Conservation (phyloP, 495 filamentous ascomycete genomes). For the Hamigera avellanea region DNA sequence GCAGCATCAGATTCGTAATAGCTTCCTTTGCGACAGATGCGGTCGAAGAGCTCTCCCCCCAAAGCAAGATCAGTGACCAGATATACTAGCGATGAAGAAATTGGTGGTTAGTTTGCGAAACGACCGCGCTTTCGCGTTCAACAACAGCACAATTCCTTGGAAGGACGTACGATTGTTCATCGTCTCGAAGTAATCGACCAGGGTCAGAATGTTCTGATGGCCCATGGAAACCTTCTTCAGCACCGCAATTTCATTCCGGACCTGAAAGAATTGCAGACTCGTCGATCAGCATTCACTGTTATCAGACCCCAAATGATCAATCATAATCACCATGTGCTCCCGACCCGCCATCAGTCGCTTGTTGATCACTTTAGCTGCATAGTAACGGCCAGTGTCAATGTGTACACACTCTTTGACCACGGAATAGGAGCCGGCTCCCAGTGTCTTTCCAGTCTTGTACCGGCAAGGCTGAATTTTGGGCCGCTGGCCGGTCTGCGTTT, state of each 20-base stretch:
- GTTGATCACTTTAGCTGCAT: slow-evolving; percentile 99
- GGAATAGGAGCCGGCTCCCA: slow-evolving; percentile 93
- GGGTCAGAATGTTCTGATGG: slow-evolving; percentile 91
- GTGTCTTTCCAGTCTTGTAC: slow-evolving; percentile 97
- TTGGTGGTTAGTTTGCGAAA: slow-evolving; percentile 2
- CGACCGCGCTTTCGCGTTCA: not conserved
- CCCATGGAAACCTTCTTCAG: slow-evolving; percentile 95
- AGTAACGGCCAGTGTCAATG: slow-evolving; percentile 94
- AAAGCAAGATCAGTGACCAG: slow-evolving; percentile 94
- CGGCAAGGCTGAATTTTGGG: slow-evolving; percentile 68
- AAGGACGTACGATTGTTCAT: slow-evolving; percentile 77
- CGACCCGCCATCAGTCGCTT: slow-evolving; percentile 95
- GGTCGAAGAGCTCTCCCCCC: slow-evolving; percentile 94
- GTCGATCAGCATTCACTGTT: slow-evolving; percentile 1
- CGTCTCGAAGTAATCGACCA: slow-evolving; percentile 98
- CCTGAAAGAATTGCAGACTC: slow-evolving; percentile 38
- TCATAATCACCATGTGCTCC: slow-evolving; percentile 76
- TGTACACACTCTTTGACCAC: slow-evolving; percentile 99
- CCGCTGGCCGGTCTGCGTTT: slow-evolving; percentile 24
- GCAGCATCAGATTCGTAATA: slow-evolving; percentile 98
- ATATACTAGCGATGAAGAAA: slow-evolving; percentile 48
- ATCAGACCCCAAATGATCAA: no score
- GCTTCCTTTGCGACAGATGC: slow-evolving; percentile 94
- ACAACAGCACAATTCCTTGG: not conserved
- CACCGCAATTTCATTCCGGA: slow-evolving; percentile 95